Conservation (phyloP, 345 rosid genomes). For the Salix brachista region DNA sequence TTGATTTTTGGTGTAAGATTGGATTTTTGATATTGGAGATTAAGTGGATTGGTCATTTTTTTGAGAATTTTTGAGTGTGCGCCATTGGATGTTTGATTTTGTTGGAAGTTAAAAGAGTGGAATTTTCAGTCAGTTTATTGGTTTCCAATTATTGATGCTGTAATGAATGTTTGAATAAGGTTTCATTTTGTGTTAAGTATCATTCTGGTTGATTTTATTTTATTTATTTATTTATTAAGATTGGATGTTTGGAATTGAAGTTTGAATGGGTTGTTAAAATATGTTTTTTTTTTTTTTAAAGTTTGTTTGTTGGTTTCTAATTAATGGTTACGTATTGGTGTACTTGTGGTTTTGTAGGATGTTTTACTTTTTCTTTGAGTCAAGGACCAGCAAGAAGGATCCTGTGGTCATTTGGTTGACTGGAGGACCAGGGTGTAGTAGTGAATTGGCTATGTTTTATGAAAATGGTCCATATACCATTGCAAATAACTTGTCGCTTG, state of each 20-base stretch:
- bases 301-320: not conserved
- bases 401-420: conserved; percentile 98
- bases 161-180: not conserved
- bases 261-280: too few relatives aligned
- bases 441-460: conserved; percentile 95
- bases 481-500: conserved; percentile 77
- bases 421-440: conserved; percentile 99
- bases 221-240: not conserved
- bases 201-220: not conserved
- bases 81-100: not conserved
- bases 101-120: not conserved
- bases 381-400: conserved; percentile 66
- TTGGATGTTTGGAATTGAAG: not conserved
- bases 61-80: not conserved
- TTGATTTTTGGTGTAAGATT: not conserved
- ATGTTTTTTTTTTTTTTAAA: not conserved
- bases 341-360: conserved; percentile 40
- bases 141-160: not conserved
- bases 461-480: conserved; percentile 94
- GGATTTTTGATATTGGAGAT: not conserved
- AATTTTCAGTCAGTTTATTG: not conserved
- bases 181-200: not conserved
- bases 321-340: conserved; percentile 14
- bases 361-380: conserved; percentile 98
- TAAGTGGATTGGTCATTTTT: not conserved